A percentile compares a stretch with the other conserved stretches of the same genome.
These are phyloP conservation scores for Xerocomellus dryophilus DNA, from an alignment of 768 basidiomycete genomes.

Conservation along the genomic window DNA sequence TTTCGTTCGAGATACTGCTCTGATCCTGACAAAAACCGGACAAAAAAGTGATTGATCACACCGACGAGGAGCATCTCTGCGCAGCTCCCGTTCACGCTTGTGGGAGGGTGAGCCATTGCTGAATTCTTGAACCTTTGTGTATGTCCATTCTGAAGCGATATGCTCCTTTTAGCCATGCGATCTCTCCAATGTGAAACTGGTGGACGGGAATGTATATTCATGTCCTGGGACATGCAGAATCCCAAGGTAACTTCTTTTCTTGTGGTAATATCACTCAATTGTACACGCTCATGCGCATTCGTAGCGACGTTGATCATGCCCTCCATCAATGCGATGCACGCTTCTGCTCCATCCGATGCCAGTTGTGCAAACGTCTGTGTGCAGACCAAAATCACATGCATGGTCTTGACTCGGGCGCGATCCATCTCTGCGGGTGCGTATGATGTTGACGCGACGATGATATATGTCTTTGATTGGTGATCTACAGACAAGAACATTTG, in stretches of 20 bases:
- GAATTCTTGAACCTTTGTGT: rapidly evolving
- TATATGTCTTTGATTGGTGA: not conserved
- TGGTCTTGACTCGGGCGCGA: slow-evolving; percentile 36
- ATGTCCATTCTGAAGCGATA: not conserved
- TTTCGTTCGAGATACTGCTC: not conserved
- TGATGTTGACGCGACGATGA: not conserved
- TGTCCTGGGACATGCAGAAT: slow-evolving; percentile 44
- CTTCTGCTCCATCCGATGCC: slow-evolving; percentile 52
- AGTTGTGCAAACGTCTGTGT: slow-evolving; percentile 56
- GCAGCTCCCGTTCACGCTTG: slow-evolving; percentile 53
- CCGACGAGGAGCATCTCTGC: slow-evolving; percentile 50
- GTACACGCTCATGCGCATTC: not conserved
- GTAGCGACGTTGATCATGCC: slow-evolving; percentile 44
- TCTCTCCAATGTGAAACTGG: slow-evolving; percentile 30
- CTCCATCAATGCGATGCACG: slow-evolving; percentile 50
- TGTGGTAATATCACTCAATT: not conserved
- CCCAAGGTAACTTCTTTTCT: slow-evolving; percentile 34
- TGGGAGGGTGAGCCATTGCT: slow-evolving; percentile 40
- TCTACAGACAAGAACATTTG: slow-evolving; percentile 48
- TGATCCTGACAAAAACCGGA: not conserved
- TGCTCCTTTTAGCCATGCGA: slow-evolving; percentile 39
- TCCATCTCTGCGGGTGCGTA: slow-evolving; percentile 58
- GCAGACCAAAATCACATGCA: slow-evolving; percentile 50
- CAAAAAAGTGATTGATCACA: slow-evolving; percentile 45
- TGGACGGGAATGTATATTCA: slow-evolving; percentile 34